Percentiles rank a stretch among this genome's conserved stretches.
phyloP scores from a whole-genome alignment of 179 eudicot genomes.

The Beta corolliflora region DNA sequence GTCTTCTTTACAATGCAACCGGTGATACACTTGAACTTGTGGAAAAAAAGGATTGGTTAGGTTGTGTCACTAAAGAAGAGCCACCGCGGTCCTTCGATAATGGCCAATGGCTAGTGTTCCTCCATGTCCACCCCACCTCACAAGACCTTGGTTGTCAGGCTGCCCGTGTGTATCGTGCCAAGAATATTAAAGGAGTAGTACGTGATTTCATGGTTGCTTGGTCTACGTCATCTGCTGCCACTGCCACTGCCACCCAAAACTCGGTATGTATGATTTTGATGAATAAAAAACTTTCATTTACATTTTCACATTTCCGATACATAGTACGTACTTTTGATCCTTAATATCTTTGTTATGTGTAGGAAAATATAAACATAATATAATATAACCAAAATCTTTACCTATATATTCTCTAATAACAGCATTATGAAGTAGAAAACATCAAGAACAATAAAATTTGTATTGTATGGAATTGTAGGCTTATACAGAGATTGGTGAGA shows the following conservation, averaged over 20 bases:
- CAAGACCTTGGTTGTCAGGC: neutral
- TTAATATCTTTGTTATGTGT: too few species aligned
- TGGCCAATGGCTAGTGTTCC: constrained; percentile 18
- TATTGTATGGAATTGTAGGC: neutral
- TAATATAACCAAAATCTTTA: too few species aligned
- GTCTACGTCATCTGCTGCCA: neutral
- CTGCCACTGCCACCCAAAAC: neutral
- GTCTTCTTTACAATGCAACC: constrained; percentile 13
- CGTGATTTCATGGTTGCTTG: constrained; percentile 12
- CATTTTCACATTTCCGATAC: too few species aligned
- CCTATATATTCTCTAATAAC: too few species aligned
- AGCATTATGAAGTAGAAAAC: too few species aligned
- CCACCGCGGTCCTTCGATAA: constrained; percentile 4
- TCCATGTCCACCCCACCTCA: neutral
- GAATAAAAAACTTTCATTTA: too few species aligned
- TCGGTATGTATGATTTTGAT: neutral
- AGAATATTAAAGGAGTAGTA: neutral
- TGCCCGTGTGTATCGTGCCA: constrained; percentile 12
- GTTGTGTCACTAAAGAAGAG: neutral
- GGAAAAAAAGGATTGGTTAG: neutral
- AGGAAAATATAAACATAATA: too few species aligned
- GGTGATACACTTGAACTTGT: constrained; percentile 12
- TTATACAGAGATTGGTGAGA: neutral
- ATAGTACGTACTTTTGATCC: neutral
- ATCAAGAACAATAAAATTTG: neutral